These are phyloP conservation scores for Coniella lustricola DNA, from an alignment of 2,329 filamentous ascomycete genomes.

Conservation along the genomic window DNA sequence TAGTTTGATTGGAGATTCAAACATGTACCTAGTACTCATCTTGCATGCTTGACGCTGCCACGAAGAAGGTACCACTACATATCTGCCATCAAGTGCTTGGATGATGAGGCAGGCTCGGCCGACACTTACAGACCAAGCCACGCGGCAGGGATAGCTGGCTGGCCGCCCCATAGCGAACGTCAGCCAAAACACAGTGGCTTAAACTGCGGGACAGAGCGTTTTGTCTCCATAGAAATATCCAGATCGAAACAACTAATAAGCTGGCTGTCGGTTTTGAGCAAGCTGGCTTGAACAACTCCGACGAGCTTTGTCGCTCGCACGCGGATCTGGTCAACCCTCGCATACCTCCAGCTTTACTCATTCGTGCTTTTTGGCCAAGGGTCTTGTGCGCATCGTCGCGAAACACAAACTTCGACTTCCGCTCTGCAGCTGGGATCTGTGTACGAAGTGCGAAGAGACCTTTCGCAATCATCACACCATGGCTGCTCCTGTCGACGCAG, in stretches of 20 bases:
- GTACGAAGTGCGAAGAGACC: not conserved
- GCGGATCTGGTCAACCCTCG: not conserved
- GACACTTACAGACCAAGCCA: no score
- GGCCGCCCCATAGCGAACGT: not conserved
- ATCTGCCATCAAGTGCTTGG: no score
- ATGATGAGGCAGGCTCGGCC: no score
- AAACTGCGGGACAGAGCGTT: not conserved
- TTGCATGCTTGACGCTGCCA: no score
- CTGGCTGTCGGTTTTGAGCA: not conserved
- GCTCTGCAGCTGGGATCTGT: not conserved
- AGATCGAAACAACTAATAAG: not conserved
- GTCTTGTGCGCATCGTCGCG: no score
- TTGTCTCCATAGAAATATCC: constrained; percentile 4
- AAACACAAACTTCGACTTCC: no score
- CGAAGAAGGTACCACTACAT: no score
- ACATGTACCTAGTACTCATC: no score
- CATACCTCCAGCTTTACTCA: no score
- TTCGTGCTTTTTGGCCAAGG: not conserved
- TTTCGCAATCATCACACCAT: constrained; percentile 22
- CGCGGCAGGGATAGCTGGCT: no score
- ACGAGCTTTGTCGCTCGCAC: not conserved
- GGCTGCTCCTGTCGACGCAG: constrained; percentile 39
- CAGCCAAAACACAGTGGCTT: not conserved
- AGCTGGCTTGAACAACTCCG: constrained; percentile 1
- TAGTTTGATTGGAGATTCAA: no score